Evolutionary conservation across 2,329 filamentous ascomycete genomes (phyloP), one percentile per base, ranked within the genome.

Genomic region (Xylariaceae sp.): DNA sequence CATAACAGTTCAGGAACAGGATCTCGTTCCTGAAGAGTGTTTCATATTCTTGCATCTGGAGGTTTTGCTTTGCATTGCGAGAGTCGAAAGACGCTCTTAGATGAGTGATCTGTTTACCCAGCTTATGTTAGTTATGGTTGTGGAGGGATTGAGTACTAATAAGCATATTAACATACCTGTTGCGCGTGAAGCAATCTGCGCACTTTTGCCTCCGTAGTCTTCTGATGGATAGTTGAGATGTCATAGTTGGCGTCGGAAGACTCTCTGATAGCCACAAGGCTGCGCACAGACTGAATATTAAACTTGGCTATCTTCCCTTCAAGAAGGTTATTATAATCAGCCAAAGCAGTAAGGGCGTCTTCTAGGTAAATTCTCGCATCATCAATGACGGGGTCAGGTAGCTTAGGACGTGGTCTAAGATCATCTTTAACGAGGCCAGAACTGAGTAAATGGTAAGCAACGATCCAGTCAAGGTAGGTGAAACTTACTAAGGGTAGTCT

Each of bases 231-330:
- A n/a, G 28, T 4, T n/a, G 40, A 17, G 12, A 52, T 21, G 23
- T 52, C 43, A 19, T 41, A 36, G 1, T 49, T 36, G 1, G 36
- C 24, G 14, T 41, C 37, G 16, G 49, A 36, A 44, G 49, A 33
- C 6, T 55, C 51, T 45, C 19, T 47, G 6, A 55, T 16, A 12
- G 24, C 37, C 31, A 51, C 55, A 45, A 61, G 43, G 37, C 58
- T 61, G 33, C 58, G 58, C 5, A 16, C 26, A 6, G 51, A 49
- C 33, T 61, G 58, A 12, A 34, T 24, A 23, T 39, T 48, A 21
- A 63, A 61, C 16, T 61, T 61, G 14, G 47, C 39, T 2, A 58
- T 36, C 47, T 58, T 63, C 19, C 58, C 58, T 19, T 58, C 52
- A 6, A 63, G 54, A n/a, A 63, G 41, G n/a, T 40, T 43, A 47